Base-by-base conservation (phyloP, 176 grass and related monocot species). In the Oryza rufipogon region DNA sequence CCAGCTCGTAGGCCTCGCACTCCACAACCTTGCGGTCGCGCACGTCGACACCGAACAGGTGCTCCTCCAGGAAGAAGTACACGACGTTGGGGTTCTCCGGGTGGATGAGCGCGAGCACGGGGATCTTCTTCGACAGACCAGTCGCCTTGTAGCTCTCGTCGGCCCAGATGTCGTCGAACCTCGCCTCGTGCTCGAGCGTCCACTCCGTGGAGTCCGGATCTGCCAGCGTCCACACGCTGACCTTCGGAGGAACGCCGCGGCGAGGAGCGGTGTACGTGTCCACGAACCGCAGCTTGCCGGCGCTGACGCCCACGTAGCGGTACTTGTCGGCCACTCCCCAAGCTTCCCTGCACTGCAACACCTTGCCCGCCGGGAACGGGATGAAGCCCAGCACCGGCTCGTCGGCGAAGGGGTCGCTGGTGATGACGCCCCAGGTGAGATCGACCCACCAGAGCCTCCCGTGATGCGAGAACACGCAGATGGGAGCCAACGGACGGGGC, bases 381-480 rank as follows among this genome's bases (percentile, higher is more conserved):
- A 85, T 10, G 74, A 30, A 12, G 64, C 22, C 28, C 47, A 84
- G 46, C 22, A 12, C 15, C 23, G 65, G 36, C 9, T 1, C 1
- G 34, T 30, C 74, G 16, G 11, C 34, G 83, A 85, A 85, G 11
- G 83, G 74, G 66, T 85, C 23, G 74, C 66, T 70, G 74, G 67
- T 12, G 23, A 85, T 38, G n/a, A 85, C 0, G 6, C 65, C 74
- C 47, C 42, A 70, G 34, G 65, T 2, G 36, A 85, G 46, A 34
- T 77, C 64, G 22, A 70, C 14, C 83, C 73, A 78, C 65, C 66
- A 85, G 74, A 85, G 83, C 11, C 26, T 42, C 1, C 74, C 49
- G 34, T 0, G 74, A 36, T 77, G 47, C 2, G 65, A 2, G 3
- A 85, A 0, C 4, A 77, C 83, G n/a, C 48, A 71, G 9, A 56